Conservation (phyloP, 192 early-diverging fungal genomes). For the Entomortierella beljakovae region DNA sequence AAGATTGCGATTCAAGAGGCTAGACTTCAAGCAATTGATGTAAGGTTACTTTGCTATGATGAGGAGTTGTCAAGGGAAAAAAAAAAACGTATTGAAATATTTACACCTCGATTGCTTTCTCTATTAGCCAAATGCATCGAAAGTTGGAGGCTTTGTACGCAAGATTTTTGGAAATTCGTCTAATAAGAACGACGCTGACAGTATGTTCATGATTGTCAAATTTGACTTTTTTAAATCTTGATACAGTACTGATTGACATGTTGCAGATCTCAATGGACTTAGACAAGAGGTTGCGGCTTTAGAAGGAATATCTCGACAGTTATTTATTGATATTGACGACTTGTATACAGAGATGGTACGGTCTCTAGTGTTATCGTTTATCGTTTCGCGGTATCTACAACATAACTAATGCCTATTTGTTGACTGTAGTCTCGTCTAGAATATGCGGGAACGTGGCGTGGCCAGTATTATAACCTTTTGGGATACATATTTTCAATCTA, state of each 20-base stretch:
- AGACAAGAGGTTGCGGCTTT: constrained; percentile 65
- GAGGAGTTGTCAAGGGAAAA: background rate
- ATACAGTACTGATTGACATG: background rate
- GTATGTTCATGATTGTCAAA: constrained; percentile 25
- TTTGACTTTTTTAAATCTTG: background rate
- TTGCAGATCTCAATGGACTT: constrained; percentile 59
- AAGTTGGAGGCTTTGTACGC: constrained; percentile 68
- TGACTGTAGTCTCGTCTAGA: constrained; percentile 61
- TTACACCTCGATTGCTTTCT: background rate
- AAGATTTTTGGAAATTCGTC: constrained; percentile 62
- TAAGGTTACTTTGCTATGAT: background rate
- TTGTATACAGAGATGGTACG: constrained; percentile 79
- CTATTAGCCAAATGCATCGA: constrained; percentile 40
- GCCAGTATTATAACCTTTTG: constrained; percentile 83
- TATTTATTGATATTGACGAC: constrained; percentile 85
- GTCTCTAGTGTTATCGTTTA: background rate
- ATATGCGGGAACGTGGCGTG: constrained; percentile 76
- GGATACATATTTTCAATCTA: constrained; percentile 90
- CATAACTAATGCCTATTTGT: background rate
- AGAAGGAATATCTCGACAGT: constrained; percentile 74
- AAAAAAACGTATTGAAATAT: background rate
- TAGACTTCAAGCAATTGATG: constrained; percentile 21
- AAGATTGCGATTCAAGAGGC: constrained; percentile 56
- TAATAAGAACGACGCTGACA: constrained; percentile 18
- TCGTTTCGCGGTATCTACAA: background rate